These are phyloP conservation scores for Baorangia bicolor DNA, from an alignment of 768 basidiomycete species.

Conservation along the genomic window DNA sequence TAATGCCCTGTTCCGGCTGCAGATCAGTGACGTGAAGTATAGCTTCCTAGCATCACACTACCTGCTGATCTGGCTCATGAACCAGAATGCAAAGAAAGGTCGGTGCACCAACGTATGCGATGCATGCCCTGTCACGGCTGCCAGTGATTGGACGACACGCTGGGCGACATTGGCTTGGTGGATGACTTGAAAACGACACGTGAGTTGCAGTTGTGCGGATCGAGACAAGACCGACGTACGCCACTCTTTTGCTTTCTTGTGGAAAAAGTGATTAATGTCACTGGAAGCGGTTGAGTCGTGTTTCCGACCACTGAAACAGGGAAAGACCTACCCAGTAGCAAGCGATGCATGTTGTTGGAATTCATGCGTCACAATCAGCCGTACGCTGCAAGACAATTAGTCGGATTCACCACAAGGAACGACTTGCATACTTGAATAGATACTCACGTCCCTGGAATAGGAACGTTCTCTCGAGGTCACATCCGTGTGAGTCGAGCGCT, in stretches of 20 bases:
- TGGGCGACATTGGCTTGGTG: slow-evolving; percentile 62
- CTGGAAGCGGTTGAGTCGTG: slow-evolving; percentile 28
- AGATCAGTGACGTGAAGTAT: slow-evolving; percentile 13
- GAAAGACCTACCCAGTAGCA: slow-evolving; percentile 47
- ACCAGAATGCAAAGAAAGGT: slow-evolving; percentile 74
- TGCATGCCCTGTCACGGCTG: slow-evolving; percentile 54
- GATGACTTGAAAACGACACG: slow-evolving; percentile 40
- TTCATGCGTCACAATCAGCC: slow-evolving; percentile 70
- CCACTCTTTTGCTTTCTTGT: slow-evolving; percentile 66
- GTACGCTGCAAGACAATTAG: slow-evolving; percentile 43
- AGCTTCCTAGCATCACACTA: slow-evolving; percentile 21
- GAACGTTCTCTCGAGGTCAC: slow-evolving; percentile 63
- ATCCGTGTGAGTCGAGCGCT: slow-evolving; percentile 62
- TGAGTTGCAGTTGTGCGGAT: slow-evolving; percentile 5
- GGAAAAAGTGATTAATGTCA: slow-evolving; percentile 45
- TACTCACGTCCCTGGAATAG: slow-evolving; percentile 72
- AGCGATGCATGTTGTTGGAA: slow-evolving; percentile 65
- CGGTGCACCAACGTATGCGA: slow-evolving; percentile 50
- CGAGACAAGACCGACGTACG: slow-evolving; percentile 41
- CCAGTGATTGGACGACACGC: slow-evolving; percentile 57
- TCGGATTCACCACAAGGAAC: neutral
- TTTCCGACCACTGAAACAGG: neutral
- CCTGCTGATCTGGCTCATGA: slow-evolving; percentile 69
- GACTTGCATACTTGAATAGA: slow-evolving; percentile 65
- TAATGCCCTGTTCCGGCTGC: slow-evolving; percentile 42